Evolutionary conservation across 441 rosid species (phyloP), one percentile per base, ranked within the genome.

Genomic region (Euphorbia corollata): DNA sequence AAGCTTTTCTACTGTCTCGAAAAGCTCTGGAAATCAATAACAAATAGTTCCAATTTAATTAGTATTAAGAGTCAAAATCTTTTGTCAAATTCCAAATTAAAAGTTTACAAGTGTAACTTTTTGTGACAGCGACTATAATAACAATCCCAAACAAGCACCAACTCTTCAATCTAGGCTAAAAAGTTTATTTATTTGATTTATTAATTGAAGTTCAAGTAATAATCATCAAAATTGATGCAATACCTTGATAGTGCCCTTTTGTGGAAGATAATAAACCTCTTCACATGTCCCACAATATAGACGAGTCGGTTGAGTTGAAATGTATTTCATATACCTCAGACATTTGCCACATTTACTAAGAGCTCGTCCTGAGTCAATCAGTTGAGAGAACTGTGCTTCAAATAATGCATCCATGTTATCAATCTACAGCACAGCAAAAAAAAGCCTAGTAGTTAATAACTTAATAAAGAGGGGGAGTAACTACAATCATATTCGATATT

Each of bases 331-430:
- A 82, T 90, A 92, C 64, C 97, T 87, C 77, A 88, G 77, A 80
- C 94, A 92, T 81, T 92, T 92, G 73, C 97, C 96, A 73, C 97
- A 92, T 85, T 86, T 92, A 80, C 97, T 90, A 58, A 92, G 84
- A 69, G 74, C 77, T 16, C 92, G 89, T 34, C 98, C 98, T 18
- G 98, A 79, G 73, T 86, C 91, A 58, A 87, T 87, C 67, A 88
- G 86, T 36, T 88, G 90, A 55, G 98, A 92, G 76, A 92, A 92
- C 67, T 88, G 96, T 61, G 96, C 88, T 83, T 92, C 98, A 79
- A 90, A 92, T 67, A 92, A 81, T 41, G 87, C 80, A 78, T 92
- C 98, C 98, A 92, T 90, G 82, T 84, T 87, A 61, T 83, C 91
- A 65, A 92, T 90, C 98, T 90, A 83, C 39, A 67, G 27, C 30